Evolutionary conservation across 257 asterid species (phyloP).

Genomic region (Rubia yunnanensis): DNA sequence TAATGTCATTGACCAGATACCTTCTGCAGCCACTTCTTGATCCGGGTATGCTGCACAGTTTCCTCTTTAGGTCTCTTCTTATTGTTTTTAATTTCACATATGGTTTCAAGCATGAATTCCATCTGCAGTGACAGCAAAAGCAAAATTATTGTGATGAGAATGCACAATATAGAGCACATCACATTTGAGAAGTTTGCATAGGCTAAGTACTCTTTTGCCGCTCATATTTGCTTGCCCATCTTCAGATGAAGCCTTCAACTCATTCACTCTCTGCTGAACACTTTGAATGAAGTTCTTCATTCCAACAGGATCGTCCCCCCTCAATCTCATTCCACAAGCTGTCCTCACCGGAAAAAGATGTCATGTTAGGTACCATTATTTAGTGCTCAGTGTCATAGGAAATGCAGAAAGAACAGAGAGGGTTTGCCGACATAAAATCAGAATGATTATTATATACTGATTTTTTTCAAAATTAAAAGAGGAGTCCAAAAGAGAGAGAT

Average conservation of each 20-base stretch:
- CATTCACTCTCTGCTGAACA: conserved; percentile 71
- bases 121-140: conserved; percentile 41
- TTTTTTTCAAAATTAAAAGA: neutral
- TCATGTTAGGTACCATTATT: neutral
- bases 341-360: conserved; percentile 9
- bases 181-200: conserved; percentile 5
- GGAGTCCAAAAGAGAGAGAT: neutral
- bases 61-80: conserved; percentile 62
- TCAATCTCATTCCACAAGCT: conserved; percentile 97
- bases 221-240: conserved; percentile 41
- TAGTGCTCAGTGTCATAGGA: neutral
- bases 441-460: neutral
- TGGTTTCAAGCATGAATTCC: conserved; percentile 87
- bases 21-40: conserved; percentile 91
- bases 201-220: conserved; percentile 60
- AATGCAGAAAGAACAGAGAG: neutral
- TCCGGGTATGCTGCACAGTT: conserved; percentile 57
- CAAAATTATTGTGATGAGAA: conserved; percentile 14
- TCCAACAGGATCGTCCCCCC: conserved; percentile 88
- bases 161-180: conserved; percentile 11
- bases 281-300: conserved; percentile 73
- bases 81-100: conserved; percentile 92
- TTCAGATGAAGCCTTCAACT: conserved; percentile 61
- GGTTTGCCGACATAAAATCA: neutral
- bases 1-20: conserved; percentile 20